A percentile compares a stretch with the other conserved stretches of the same genome.
phyloP scores from a whole-genome alignment of 2,329 filamentous ascomycete species.

The Penicillium digitatum region DNA sequence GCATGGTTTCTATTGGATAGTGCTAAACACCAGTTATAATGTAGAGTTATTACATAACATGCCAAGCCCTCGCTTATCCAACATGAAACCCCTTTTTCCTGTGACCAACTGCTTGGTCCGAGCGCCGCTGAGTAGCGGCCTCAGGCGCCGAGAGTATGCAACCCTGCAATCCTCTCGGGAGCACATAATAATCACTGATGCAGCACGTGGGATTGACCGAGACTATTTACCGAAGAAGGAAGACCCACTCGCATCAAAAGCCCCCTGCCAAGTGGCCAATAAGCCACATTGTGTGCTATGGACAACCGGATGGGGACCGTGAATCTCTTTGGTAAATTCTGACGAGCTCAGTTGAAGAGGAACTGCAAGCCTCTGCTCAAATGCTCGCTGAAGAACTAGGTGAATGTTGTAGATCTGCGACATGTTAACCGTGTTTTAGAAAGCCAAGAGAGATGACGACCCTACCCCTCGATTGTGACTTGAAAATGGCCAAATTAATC shows the following conservation, averaged over 20 bases:
- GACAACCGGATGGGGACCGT: not conserved
- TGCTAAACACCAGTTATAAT: no score
- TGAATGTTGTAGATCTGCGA: not conserved
- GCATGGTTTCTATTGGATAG: no score
- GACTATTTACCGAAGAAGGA: not conserved
- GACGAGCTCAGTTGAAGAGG: not conserved
- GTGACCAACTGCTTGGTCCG: no score
- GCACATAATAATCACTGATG: no score
- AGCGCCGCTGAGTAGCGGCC: no score
- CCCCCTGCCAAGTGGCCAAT: constrained; percentile 1
- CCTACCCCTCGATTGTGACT: not conserved
- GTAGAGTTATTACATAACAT: no score
- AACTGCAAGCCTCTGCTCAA: not conserved
- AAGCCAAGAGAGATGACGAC: no score
- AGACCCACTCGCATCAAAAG: not conserved
- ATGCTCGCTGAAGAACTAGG: not conserved
- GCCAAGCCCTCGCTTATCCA: no score
- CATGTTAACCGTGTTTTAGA: not conserved
- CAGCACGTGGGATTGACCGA: no score
- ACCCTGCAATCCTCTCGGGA: no score
- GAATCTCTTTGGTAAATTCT: not conserved
- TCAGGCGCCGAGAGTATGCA: no score
- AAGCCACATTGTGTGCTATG: constrained; percentile 4
- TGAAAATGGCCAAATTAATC: not conserved
- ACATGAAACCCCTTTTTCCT: no score